Percentiles rank a stretch among this genome's conserved stretches.
Conservation (phyloP, 106 monocot genomes). For the Dendrobium nobile region DNA sequence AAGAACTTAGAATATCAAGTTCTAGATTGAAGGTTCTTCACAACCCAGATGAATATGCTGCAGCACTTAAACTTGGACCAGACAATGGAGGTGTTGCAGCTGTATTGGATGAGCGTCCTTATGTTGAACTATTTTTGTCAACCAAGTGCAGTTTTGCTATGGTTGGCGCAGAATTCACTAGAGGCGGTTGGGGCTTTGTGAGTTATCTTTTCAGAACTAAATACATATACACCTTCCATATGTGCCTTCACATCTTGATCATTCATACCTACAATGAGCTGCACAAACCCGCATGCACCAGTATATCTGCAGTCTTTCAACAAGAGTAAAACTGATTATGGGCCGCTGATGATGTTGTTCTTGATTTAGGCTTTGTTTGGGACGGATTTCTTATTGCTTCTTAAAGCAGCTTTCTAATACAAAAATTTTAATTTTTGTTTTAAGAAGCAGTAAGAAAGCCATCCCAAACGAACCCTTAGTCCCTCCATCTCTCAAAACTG, state of each 20-base stretch:
- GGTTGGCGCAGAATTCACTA: conserved; percentile 74
- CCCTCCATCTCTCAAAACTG: not conserved
- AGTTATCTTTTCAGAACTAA: conserved; percentile 19
- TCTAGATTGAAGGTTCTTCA: conserved; percentile 54
- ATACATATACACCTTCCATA: not conserved
- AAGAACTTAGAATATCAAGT: conserved; percentile 50
- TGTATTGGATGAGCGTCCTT: conserved; percentile 68
- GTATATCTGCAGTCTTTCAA: not conserved
- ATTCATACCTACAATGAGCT: not conserved
- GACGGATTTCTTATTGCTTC: no score
- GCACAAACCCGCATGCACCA: not conserved
- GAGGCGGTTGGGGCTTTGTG: conserved; percentile 89
- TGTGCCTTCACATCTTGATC: not conserved
- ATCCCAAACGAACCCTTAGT: no score
- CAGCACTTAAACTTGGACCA: conserved; percentile 70
- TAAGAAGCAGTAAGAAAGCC: no score
- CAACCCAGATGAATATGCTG: conserved; percentile 37
- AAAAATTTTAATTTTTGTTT: no score
- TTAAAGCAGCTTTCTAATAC: no score
- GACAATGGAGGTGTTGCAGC: conserved; percentile 70
- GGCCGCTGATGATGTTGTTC: not conserved
- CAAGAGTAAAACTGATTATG: not conserved
- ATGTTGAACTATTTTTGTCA: conserved; percentile 57
- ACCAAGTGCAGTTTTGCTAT: conserved; percentile 48
- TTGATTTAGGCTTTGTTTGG: not conserved